Evolutionary conservation across 768 basidiomycete genomes (phyloP), one percentile per base, ranked within the genome.

Genomic region (Mycena galericulata): DNA sequence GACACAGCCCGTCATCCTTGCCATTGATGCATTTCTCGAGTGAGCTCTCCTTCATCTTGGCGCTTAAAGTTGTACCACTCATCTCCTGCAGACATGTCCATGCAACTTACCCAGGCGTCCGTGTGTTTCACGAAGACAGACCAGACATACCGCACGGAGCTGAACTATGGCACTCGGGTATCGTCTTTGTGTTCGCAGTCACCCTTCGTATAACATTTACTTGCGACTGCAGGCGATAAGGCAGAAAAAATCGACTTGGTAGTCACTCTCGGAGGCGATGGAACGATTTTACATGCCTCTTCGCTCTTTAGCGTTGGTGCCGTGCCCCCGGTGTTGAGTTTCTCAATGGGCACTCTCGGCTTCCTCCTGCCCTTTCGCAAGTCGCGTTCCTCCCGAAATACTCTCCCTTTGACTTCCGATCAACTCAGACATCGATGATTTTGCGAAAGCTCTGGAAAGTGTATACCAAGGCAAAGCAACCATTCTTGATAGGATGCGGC

Each of bases 321-420:
- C 24, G 96, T 98, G 10, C 97, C 97, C 6, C 97, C 97, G 0
- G 96, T 94, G 0, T 80, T 97, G 24, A 95, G 94, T 74, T 95
- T 97, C 79, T 94, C 92, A 0, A 92, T 96, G 92, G 97, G 97
- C 10, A 96, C 94, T 11, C 84, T 98, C 0, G 97, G 97, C 4
- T 98, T 98, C 79, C 82, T 98, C 8, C 85, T 98, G 24, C 97
- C 97, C 1, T 98, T 98, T 78, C 94, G 97, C 96, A 75, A 81
- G 97, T 84, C 3, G 45, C 34, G 45, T 60, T 49, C 54, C 6
- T 45, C 27, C 32, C 56, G 26, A 36, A 61, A 56, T 10, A 29
- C 27, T 43, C 26, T 7, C 36, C 29, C n/a, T 46, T 30, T 51
- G 15, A 46, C 36, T 3, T 20, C 29, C 32, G 24, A 27, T 63